Conservation (phyloP, 2,329 filamentous ascomycete species). For the Pestalotiopsis sp. region DNA sequence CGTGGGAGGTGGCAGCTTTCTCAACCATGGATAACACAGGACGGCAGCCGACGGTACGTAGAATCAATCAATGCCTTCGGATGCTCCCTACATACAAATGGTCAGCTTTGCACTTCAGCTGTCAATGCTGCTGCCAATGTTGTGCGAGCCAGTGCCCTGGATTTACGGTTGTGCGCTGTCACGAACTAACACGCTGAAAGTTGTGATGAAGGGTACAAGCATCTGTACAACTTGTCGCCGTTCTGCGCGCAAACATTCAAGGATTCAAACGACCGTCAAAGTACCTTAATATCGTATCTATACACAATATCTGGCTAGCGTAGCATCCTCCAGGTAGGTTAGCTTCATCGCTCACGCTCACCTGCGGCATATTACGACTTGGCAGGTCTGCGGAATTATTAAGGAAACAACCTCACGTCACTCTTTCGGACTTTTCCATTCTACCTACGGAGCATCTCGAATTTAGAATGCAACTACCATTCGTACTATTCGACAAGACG, state of each 20-base stretch:
- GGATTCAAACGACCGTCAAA: neutral
- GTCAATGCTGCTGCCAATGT: neutral
- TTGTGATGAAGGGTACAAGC: conserved; percentile 3
- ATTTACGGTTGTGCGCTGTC: conserved; percentile 1
- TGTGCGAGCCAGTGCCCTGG: conserved; percentile 8
- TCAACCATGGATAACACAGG: neutral
- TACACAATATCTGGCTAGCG: neutral
- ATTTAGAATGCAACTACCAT: neutral
- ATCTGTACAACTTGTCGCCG: neutral
- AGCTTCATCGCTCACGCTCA: neutral
- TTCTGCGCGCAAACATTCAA: conserved; percentile 2
- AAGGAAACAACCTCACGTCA: neutral
- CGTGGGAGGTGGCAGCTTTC: neutral
- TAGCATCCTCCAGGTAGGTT: neutral
- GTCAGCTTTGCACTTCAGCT: conserved; percentile 10
- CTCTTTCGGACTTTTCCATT: neutral
- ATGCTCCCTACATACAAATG: neutral
- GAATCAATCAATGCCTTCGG: conserved; percentile 6
- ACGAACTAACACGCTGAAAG: conserved; percentile 4
- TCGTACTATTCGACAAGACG: neutral
- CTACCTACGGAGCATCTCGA: neutral
- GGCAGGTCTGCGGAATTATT: neutral
- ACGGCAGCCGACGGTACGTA: neutral
- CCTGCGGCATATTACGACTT: neutral
- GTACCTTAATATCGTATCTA: neutral